Conservation (phyloP, 2,329 filamentous ascomycete genomes). For the Arthrobotrys sinensis region DNA sequence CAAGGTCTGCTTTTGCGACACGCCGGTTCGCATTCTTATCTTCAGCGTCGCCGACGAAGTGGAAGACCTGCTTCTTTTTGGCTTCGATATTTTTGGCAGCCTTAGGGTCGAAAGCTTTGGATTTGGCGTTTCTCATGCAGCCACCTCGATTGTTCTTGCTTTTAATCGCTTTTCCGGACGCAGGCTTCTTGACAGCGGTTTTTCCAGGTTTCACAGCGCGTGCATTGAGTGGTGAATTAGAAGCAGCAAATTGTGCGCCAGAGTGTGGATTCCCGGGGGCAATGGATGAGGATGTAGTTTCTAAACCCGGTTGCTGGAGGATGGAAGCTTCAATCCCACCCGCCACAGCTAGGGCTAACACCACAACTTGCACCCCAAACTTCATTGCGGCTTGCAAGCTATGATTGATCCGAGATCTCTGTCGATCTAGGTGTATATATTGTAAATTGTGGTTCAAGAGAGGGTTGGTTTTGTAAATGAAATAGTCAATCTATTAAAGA, state of each 20-base stretch:
- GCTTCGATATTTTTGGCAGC: slow-evolving; percentile 27
- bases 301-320: background rate
- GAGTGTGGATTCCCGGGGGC: background rate
- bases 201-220: background rate
- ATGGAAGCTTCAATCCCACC: background rate
- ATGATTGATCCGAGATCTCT: background rate
- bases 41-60: slow-evolving; percentile 18
- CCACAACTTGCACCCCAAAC: background rate
- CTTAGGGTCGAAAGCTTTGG: slow-evolving; percentile 25
- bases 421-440: too few relatives aligned
- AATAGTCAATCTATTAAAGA: too few relatives aligned
- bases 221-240: background rate
- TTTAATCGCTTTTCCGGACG: slow-evolving; percentile 17
- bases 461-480: too few relatives aligned
- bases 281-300: background rate
- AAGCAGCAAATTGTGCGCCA: background rate
- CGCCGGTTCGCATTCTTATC: slow-evolving; percentile 25
- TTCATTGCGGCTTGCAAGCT: background rate
- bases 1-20: slow-evolving; percentile 22
- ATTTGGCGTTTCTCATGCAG: slow-evolving; percentile 22
- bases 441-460: too few relatives aligned
- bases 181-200: background rate
- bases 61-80: slow-evolving; percentile 28
- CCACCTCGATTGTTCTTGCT: slow-evolving; percentile 19
- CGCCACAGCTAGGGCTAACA: slow-evolving; percentile 4